These are phyloP conservation scores for Cryphonectria nitschkei DNA, from an alignment of 2,329 filamentous ascomycete species.

Conservation along the genomic window DNA sequence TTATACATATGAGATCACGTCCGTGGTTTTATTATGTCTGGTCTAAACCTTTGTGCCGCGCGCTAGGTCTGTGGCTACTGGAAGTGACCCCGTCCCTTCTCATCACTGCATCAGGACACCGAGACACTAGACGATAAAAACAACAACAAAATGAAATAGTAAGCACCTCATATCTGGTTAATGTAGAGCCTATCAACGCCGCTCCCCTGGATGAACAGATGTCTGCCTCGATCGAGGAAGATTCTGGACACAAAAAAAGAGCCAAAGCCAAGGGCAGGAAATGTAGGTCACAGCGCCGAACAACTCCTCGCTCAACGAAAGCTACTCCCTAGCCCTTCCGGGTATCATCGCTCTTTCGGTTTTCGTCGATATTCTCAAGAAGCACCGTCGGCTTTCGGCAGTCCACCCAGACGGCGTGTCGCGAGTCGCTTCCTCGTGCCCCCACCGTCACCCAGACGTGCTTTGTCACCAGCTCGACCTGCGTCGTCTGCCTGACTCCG, in stretches of 20 bases:
- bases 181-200: slow-evolving; percentile 9
- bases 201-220: background rate
- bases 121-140: background rate
- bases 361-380: slow-evolving; percentile 57
- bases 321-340: slow-evolving; percentile 34
- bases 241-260: background rate
- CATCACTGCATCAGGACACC: background rate
- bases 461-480: slow-evolving; percentile 58
- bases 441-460: slow-evolving; percentile 72
- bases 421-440: slow-evolving; percentile 62
- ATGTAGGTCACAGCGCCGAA: background rate
- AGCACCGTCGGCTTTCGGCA: slow-evolving; percentile 57
- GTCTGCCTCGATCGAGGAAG: background rate
- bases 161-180: slow-evolving; percentile 23
- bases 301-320: slow-evolving; percentile 3
- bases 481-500: slow-evolving; percentile 59
- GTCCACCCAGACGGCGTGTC: slow-evolving; percentile 59
- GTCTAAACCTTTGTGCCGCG: background rate
- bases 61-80: slow-evolving; percentile 16
- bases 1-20: background rate
- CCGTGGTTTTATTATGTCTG: slow-evolving; percentile 18
- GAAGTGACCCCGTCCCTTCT: background rate
- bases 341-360: slow-evolving; percentile 46
- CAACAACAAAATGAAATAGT: background rate
- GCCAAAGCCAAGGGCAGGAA: background rate